Base-by-base conservation (phyloP, 441 rosid genomes). In the Pelargonium australe region DNA sequence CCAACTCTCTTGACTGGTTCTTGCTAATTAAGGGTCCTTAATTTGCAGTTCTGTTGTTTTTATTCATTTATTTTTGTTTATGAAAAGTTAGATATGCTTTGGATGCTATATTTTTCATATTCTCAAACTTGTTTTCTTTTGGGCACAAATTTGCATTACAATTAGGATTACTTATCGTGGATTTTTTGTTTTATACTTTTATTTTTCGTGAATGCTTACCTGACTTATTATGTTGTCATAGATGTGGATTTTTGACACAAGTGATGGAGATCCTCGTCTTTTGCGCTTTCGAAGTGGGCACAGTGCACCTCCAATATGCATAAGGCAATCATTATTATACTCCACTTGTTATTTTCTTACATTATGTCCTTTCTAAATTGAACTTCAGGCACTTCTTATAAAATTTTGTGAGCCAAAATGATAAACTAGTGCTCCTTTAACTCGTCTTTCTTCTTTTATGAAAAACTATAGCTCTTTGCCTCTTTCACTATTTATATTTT, bases 201-300 rank as follows among this genome's bases (percentile, higher is more conserved):
- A n/a, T 31, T n/a, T 8, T 31, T 3, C 45, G 3, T 63, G 44
- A 28, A 3, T 34, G 20, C 47, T 47, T 31, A 23, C 25, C 63
- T 47, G 13, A 31, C 12, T 44, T 68, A 14, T 9, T 51, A 2
- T 6, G 60, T 20, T 67, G 17, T 61, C 69, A 34, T 71, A 95
- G 98, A 89, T 95, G 90, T 92, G 99, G 99, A 87, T 95, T 80
- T 95, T 95, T 73, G 98, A 89, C 86, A 85, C 92, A 70, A 92
- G 81, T 82, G 97, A 95, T 80, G 96, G 92, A 34, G 98, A 87
- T 81, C 97, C 98, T 84, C 95, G 96, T 68, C 84, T 95, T 55
- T 78, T 95, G 74, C 97, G 97, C 71, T 92, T 95, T 80, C 96
- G 97, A 37, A 89, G 92, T 79, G 99, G 99, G 74, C 98, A 95